Conservation (phyloP, 2,329 filamentous ascomycete genomes). For the Neopestalotiopsis sp. region DNA sequence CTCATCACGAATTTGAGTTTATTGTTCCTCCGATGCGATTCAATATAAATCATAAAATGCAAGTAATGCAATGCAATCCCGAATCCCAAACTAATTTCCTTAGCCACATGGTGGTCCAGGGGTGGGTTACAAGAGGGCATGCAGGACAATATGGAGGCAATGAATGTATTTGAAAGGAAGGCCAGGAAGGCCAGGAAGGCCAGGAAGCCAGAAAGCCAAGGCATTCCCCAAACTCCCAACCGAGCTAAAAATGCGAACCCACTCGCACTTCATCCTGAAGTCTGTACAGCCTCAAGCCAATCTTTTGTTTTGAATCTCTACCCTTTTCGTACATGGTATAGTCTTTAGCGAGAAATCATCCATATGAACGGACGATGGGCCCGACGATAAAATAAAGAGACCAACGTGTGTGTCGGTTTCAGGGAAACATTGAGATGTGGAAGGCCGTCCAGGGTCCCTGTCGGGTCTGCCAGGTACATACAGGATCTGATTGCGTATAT, state of each 20-base stretch:
- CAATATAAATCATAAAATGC: neutral
- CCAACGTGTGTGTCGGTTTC: neutral
- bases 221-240: neutral
- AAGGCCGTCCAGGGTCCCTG: neutral
- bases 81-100: slow-evolving; percentile 5
- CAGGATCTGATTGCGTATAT: neutral
- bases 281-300: too few relatives aligned
- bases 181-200: too few relatives aligned
- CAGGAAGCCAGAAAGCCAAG: neutral
- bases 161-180: neutral
- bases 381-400: neutral
- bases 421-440: neutral
- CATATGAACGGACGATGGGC: neutral
- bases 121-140: neutral
- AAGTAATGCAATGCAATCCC: neutral
- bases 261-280: neutral
- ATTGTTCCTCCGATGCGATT: slow-evolving; percentile 1
- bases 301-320: too few relatives aligned
- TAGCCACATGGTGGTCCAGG: slow-evolving; percentile 7
- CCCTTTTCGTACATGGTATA: neutral
- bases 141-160: neutral
- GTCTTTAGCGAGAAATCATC: neutral
- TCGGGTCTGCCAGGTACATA: neutral
- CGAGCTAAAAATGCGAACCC: neutral
- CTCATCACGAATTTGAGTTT: neutral